Conservation (phyloP, 768 basidiomycete species). For the Lactarius trivialis region DNA sequence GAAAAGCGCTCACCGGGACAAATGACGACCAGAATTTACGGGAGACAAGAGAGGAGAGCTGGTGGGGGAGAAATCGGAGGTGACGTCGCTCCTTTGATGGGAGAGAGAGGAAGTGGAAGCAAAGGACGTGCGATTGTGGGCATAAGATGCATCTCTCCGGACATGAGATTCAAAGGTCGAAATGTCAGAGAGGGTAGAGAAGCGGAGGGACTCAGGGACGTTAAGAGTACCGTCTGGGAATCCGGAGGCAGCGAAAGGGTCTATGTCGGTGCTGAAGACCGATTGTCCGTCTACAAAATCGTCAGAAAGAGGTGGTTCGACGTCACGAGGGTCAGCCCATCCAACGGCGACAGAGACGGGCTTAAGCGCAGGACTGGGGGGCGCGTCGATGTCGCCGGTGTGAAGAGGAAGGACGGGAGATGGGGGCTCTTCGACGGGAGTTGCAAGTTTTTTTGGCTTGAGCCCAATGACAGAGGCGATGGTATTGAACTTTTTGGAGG, state of each 20-base stretch:
- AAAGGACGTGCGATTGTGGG: slow-evolving; percentile 45
- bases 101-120: slow-evolving; percentile 55
- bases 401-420: slow-evolving; percentile 24
- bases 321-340: slow-evolving; percentile 47
- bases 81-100: slow-evolving; percentile 26
- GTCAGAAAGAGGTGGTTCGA: slow-evolving; percentile 46
- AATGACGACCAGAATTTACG: slow-evolving; percentile 1
- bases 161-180: slow-evolving; percentile 41
- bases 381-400: slow-evolving; percentile 23
- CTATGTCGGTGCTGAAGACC: slow-evolving; percentile 53
- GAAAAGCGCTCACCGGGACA: slow-evolving; percentile 15
- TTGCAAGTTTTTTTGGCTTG: slow-evolving; percentile 53
- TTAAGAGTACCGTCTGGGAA: slow-evolving; percentile 36
- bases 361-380: slow-evolving; percentile 36
- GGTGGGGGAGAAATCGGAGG: slow-evolving; percentile 17
- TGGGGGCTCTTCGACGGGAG: slow-evolving; percentile 48
- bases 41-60: slow-evolving; percentile 17
- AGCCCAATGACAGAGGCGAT: slow-evolving; percentile 57
- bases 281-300: slow-evolving; percentile 35
- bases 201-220: slow-evolving; percentile 38
- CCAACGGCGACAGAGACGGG: slow-evolving; percentile 55
- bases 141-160: slow-evolving; percentile 34
- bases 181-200: slow-evolving; percentile 48
- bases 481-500: slow-evolving; percentile 43
- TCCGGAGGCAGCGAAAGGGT: slow-evolving; percentile 55